Evolutionary conservation across 2,329 filamentous ascomycete species (phyloP), one percentile per base, ranked within the genome.

Genomic region (Verticillium dahliae): DNA sequence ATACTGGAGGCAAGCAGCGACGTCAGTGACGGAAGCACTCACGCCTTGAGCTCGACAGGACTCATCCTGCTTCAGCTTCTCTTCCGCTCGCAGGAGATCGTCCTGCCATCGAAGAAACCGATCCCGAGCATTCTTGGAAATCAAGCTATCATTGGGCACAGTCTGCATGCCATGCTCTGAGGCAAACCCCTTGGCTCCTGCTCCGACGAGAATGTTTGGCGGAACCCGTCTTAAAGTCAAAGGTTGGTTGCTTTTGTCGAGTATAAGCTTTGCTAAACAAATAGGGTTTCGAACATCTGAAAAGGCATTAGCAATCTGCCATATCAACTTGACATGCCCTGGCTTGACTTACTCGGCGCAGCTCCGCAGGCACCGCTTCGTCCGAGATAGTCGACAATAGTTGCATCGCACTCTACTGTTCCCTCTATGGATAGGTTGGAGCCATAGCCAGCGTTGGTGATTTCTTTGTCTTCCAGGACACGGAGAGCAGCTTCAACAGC

Each of bases 381-480:
- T 52, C 96, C 95, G 58, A 89, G 80, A 72, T 98, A 90, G 70
- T 99, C 93, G 50, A 99, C 90, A 60, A 99, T 85, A 0, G 92
- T 93, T 61, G 95, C 95, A 78, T 99, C 95, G 68, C 93, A 96
- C 74, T 99, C 95, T 13, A 98, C 95, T 1, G 87, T 85, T 1
- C 95, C 95, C 67, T 97, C 90, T 65, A 96, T 90, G 55, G 91
- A 89, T 31, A 99, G 80, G 69, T 99, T 99, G 76, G 95, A 99
- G 56, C 96, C 95, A 72, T 90, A 98, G 0, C 95, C 95, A 41
- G 94, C 91, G 73, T 99, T 99, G 39, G 96, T 99, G 67, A 99
- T 96, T 69, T 97, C 92, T 62, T 90, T 88, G 72, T 99, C 91
- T 76, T 99, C 95, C 18, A 99, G 85, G 22, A 91, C 81, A 67